Base-by-base conservation (phyloP, 345 rosid species). In the Lagerstroemia speciosa region DNA sequence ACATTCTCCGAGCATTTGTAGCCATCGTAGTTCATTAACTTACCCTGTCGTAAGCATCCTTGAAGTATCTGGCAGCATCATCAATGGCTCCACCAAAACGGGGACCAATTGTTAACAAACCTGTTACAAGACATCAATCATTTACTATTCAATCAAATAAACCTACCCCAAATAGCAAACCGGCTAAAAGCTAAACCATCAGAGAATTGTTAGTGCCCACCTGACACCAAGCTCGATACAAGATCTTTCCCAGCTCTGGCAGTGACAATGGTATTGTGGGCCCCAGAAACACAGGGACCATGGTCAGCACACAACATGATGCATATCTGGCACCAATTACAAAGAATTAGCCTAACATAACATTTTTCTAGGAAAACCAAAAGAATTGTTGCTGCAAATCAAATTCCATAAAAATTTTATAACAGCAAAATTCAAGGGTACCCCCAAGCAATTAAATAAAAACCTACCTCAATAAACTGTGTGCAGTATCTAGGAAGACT, bases 241-340 rank as follows among this genome's bases (percentile, higher is more conserved):
- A 94, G 95, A 83, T 94, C 96, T 83, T 94, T 94, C 72, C 99
- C 99, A 65, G 99, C 99, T 75, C 95, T 91, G 62, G 99, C 97
- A 68, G 99, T 94, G 70, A 91, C 97, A 8, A 94, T 94, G 67
- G 91, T 80, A 83, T 91, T 91, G 89, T 91, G 97, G 48, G 98
- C 97, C 26, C 98, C 96, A 3, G 98, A 94, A 70, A 94, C 97
- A 64, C 96, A 88, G 74, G 97, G 97, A 68, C 99, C 99, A 24
- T 89, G 97, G 79, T 91, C 99, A 41, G 99, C 99, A 73, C 97
- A 91, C 67, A 91, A 71, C 96, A 91, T 91, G 75, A 91, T 83
- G 86, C 99, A 91, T 85, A 91, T 94, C 97, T 91, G 87, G 61
- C 69, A 38, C 74, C 75, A 52, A 26, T 65, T 69, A 72, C 3